phyloP scores from a whole-genome alignment of 805 yeast species.

The Yarrowia yakushimensis region DNA sequence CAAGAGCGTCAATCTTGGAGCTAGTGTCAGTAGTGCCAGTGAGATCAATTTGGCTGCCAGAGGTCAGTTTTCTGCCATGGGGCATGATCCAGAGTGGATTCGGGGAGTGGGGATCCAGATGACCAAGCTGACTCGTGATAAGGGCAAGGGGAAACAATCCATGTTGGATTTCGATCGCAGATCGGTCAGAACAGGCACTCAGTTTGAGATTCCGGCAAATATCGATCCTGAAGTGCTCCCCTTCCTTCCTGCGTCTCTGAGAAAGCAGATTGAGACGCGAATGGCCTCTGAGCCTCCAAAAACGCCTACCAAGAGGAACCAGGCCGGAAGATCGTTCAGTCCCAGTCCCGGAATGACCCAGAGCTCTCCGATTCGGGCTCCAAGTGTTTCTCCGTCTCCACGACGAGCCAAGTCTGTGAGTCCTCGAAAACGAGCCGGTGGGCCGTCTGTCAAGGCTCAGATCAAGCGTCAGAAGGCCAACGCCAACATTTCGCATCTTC shows the following conservation, averaged over 20 bases:
- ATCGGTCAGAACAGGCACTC: background rate
- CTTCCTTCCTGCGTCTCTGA: background rate
- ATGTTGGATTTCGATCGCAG: background rate
- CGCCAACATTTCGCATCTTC: background rate
- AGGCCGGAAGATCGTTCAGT: background rate
- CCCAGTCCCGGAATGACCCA: background rate
- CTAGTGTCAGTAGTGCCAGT: slow-evolving; percentile 48
- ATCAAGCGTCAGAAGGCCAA: slow-evolving; percentile 13
- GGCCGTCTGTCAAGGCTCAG: background rate
- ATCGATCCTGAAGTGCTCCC: slow-evolving; percentile 21
- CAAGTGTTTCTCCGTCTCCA: background rate
- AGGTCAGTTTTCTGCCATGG: slow-evolving; percentile 52
- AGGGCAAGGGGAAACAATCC: slow-evolving; percentile 1
- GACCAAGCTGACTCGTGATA: slow-evolving; percentile 45
- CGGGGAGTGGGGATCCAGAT: slow-evolving; percentile 77
- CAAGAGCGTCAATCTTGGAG: slow-evolving; percentile 59
- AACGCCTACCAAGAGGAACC: background rate
- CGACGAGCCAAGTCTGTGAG: background rate
- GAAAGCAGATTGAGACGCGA: background rate
- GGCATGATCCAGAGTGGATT: slow-evolving; percentile 62
- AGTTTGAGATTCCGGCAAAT: slow-evolving; percentile 28
- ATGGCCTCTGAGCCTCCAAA: background rate
- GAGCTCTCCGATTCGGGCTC: background rate
- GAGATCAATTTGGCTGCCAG: slow-evolving; percentile 58
- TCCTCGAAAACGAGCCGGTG: background rate